Evolutionary conservation across 129 eudicot species (phyloP).

Genomic region (Lactuca saligna): DNA sequence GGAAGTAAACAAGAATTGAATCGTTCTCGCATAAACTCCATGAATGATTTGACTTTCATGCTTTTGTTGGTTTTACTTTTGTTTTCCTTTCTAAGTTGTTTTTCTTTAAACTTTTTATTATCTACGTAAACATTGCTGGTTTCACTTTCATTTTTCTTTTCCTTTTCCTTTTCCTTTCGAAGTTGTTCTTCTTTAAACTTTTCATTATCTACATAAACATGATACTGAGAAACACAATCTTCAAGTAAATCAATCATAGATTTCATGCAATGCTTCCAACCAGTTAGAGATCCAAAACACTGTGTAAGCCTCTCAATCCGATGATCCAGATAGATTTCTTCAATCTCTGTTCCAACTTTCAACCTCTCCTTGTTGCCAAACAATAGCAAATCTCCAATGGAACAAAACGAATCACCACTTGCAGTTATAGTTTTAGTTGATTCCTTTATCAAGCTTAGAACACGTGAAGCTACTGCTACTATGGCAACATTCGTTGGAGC

Average conservation of each 20-base stretch:
- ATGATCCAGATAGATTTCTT: constrained; percentile 52
- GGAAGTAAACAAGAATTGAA: constrained; percentile 27
- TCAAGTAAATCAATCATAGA: constrained; percentile 62
- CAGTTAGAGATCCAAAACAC: constrained; percentile 48
- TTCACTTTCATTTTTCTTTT: constrained; percentile 14
- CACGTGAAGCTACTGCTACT: constrained; percentile 56
- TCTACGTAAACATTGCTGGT: constrained; percentile 21
- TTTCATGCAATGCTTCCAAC: constrained; percentile 53
- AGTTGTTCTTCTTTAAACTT: constrained; percentile 14
- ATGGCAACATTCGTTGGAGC: constrained; percentile 69
- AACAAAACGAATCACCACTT: constrained; percentile 22
- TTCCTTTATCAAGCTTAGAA: constrained; percentile 33
- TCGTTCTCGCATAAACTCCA: constrained; percentile 46
- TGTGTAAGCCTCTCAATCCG: constrained; percentile 51
- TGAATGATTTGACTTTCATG: constrained; percentile 33
- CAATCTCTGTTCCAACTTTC: constrained; percentile 39
- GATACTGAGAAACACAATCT: constrained; percentile 45
- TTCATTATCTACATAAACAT: constrained; percentile 42
- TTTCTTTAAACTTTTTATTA: constrained; percentile 31
- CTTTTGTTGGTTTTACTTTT: neutral
- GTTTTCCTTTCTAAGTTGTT: constrained; percentile 12
- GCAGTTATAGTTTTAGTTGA: constrained; percentile 5
- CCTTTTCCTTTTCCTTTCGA: constrained; percentile 4
- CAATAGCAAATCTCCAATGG: constrained; percentile 54
- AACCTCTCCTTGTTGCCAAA: constrained; percentile 61